A percentile compares a stretch with the other conserved stretches of the same genome.
These are phyloP conservation scores for Porodaedalea pini DNA, from an alignment of 1,284 basidiomycete species.

Conservation along the genomic window DNA sequence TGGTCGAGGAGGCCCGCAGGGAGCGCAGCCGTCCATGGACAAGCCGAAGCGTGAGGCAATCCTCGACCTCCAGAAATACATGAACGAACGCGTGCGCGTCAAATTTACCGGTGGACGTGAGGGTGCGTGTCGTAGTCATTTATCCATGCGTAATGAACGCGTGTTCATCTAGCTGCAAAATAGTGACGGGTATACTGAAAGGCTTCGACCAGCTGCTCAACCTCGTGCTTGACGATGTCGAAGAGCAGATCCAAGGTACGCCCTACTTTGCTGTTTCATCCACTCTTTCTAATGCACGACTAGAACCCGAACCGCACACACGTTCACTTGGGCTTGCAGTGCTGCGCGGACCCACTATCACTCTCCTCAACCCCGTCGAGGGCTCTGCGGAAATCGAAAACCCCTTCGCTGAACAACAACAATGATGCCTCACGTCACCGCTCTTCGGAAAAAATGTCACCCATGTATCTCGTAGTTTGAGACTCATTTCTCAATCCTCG, in stretches of 20 bases:
- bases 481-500: neutral
- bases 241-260: slow-evolving; percentile 70
- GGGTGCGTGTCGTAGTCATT: slow-evolving; percentile 49
- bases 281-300: slow-evolving; percentile 15
- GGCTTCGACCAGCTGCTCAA: slow-evolving; percentile 97
- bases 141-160: neutral
- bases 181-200: slow-evolving; percentile 91
- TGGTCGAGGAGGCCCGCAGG: slow-evolving; percentile 41
- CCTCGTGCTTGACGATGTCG: slow-evolving; percentile 88
- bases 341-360: slow-evolving; percentile 88
- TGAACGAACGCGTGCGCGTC: slow-evolving; percentile 88
- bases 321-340: slow-evolving; percentile 83
- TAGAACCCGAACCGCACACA: slow-evolving; percentile 62
- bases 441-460: neutral
- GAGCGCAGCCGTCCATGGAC: slow-evolving; percentile 55
- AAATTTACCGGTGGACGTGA: slow-evolving; percentile 97
- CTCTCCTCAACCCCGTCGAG: slow-evolving; percentile 88
- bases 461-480: neutral
- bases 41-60: slow-evolving; percentile 95
- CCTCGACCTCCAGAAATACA: slow-evolving; percentile 92
- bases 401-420: slow-evolving; percentile 64
- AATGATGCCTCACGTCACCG: slow-evolving; percentile 7
- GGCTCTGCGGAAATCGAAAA: slow-evolving; percentile 89
- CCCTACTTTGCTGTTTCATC: slow-evolving; percentile 15
- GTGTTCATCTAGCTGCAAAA: slow-evolving; percentile 1